Evolutionary conservation across 352 stramenopile species (phyloP), one percentile per base, ranked within the genome.

Genomic region (Halophytophthora batemanensis): DNA sequence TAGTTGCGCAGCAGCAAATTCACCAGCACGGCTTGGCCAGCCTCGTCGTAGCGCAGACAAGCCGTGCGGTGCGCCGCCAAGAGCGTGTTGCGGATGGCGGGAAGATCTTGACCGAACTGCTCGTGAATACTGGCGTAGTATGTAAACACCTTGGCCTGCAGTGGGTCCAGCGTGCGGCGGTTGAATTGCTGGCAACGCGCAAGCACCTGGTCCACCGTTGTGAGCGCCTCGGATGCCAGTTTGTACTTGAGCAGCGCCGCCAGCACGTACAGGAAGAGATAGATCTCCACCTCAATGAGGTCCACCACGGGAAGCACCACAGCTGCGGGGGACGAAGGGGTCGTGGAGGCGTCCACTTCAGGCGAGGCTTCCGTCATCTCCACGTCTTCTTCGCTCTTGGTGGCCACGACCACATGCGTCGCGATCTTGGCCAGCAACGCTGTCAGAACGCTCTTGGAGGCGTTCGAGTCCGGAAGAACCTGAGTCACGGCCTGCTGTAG

Each of bases 1-100:
- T 92, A 92, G 53, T 92, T 95, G 56, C 90, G 81, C 64, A 98
- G 65, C 36, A 98, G 55, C 53, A 97, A 54, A 70, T 97, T 98
- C 29, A 96, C 71, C 2, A 96, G 61, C 34, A 84, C 96, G 21
- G 92, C 92, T 59, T 97, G 87, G 17, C 86, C 87, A 35, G 93
- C 85, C 56, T 97, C 87, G 52, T 97, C 86, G 56, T 95, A 92
- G 18, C 73, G 83, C 48, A 97, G 55, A 56, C 86, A 96, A 40
- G 85, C 79, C 18, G 89, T 96, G 57, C 91, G 86, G 59, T 97
- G 87, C 17, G 90, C 82, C 0, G 59, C 64, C 17, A 97, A 61
- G 22, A 97, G 53, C 28, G 75, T 74, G 41, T 66, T 77, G 50
- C 72, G 85, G 25, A 90, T 93, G 19, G 52, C 70, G 0, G 73